phyloP scores from a whole-genome alignment of 805 yeast genomes.

The Lipomyces anomalus region DNA sequence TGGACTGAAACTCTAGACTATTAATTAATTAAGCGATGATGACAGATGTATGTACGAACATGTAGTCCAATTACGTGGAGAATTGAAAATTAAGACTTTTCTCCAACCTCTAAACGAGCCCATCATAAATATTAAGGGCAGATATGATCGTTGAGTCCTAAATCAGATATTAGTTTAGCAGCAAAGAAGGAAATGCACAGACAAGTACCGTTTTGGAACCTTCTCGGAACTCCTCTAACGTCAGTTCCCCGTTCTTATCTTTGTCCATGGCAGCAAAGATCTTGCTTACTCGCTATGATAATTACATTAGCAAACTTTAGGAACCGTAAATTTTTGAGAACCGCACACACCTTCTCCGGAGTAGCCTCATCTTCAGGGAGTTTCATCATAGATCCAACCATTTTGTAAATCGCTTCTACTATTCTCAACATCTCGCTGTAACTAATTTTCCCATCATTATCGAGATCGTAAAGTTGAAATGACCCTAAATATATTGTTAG shows the following conservation, averaged over 20 bases:
- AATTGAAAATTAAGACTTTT: too few relatives aligned
- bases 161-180: neutral
- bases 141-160: slow-evolving; percentile 26
- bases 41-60: too few relatives aligned
- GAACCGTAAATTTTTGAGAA: neutral
- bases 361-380: slow-evolving; percentile 85
- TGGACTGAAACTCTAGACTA: too few relatives aligned
- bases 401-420: slow-evolving; percentile 78
- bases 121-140: slow-evolving; percentile 24
- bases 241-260: slow-evolving; percentile 60
- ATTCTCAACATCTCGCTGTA: slow-evolving; percentile 76
- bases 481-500: slow-evolving; percentile 59
- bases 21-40: too few relatives aligned
- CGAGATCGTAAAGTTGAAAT: slow-evolving; percentile 78
- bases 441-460: slow-evolving; percentile 67
- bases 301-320: neutral
- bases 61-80: too few relatives aligned
- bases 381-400: slow-evolving; percentile 93
- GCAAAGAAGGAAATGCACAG: neutral
- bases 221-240: slow-evolving; percentile 77
- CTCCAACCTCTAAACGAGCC: slow-evolving; percentile 12
- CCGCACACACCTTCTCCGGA: slow-evolving; percentile 54
- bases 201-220: slow-evolving; percentile 56
- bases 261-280: slow-evolving; percentile 71
- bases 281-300: slow-evolving; percentile 56